These are phyloP conservation scores for Zea luxurians DNA, from an alignment of 176 grass and related monocot species.

Conservation along the genomic window DNA sequence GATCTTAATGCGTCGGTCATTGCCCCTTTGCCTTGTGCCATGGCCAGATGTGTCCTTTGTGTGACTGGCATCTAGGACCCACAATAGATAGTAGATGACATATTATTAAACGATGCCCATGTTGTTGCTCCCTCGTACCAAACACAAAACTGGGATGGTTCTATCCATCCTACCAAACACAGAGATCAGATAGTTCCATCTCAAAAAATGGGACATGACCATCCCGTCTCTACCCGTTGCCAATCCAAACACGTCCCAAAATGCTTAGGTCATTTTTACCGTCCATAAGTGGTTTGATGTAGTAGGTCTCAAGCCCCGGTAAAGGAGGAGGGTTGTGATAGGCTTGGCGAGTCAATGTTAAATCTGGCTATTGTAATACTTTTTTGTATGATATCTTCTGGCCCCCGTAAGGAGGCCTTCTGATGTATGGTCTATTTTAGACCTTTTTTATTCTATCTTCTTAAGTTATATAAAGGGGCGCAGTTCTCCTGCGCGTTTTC, in stretches of 20 bases:
- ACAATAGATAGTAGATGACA: not conserved
- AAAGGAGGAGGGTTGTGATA: too few relatives aligned
- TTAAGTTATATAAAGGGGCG: too few relatives aligned
- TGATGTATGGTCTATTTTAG: too few relatives aligned
- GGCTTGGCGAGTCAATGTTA: too few relatives aligned
- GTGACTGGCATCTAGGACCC: not conserved
- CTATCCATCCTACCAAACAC: not conserved
- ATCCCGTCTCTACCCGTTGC: not conserved
- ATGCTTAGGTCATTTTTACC: slow-evolving; percentile 12
- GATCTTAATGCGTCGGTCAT: not conserved
- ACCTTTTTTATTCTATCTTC: too few relatives aligned
- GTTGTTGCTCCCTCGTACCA: not conserved
- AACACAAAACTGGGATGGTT: not conserved
- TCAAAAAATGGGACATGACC: not conserved
- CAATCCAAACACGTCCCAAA: not conserved
- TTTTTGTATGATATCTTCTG: too few relatives aligned
- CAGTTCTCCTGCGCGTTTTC: too few relatives aligned
- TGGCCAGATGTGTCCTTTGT: not conserved
- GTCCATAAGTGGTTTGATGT: not conserved
- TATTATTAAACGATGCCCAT: not conserved
- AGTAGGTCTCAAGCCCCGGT: too few relatives aligned
- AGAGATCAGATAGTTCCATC: not conserved
- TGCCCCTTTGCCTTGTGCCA: not conserved
- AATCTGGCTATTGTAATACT: too few relatives aligned
- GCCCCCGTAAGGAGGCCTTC: too few relatives aligned